These are phyloP conservation scores for Osmanthus fragrans DNA, from an alignment of 257 asterid genomes.

Conservation along the genomic window DNA sequence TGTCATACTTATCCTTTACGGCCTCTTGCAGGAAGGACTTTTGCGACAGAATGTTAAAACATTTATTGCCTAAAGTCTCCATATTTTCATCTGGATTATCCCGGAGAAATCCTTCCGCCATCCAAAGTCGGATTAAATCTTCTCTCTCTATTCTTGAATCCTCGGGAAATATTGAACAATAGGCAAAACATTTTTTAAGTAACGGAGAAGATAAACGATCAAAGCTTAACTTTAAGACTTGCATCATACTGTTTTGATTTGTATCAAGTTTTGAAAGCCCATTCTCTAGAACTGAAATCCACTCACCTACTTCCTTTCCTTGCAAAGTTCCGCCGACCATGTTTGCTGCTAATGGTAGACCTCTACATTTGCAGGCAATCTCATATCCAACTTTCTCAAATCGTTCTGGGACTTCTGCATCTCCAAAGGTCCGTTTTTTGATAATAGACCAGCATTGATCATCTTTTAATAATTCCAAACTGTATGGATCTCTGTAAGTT, in stretches of 20 bases:
- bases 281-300: conserved; percentile 14
- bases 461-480: conserved; percentile 3
- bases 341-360: conserved; percentile 22
- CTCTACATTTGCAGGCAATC: conserved; percentile 20
- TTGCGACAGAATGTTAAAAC: conserved; percentile 4
- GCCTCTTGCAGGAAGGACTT: conserved; percentile 4
- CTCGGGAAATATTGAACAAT: conserved; percentile 27
- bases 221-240: conserved; percentile 33
- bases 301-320: conserved; percentile 4
- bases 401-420: background rate
- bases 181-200: conserved; percentile 39
- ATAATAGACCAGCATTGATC: conserved; percentile 19
- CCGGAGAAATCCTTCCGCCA: conserved; percentile 21
- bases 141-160: conserved; percentile 1
- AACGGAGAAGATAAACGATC: conserved; percentile 27
- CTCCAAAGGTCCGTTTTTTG: conserved; percentile 17
- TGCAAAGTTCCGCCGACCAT: conserved; percentile 4
- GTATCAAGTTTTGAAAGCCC: background rate
- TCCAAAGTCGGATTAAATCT: conserved; percentile 23
- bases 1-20: background rate
- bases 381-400: background rate
- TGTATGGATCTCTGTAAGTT: background rate
- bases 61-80: conserved; percentile 13
- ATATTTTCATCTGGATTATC: background rate
- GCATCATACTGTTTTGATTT: background rate